phyloP scores from a whole-genome alignment of 73 alveolate species.

The Tetrahymena elliotti region DNA sequence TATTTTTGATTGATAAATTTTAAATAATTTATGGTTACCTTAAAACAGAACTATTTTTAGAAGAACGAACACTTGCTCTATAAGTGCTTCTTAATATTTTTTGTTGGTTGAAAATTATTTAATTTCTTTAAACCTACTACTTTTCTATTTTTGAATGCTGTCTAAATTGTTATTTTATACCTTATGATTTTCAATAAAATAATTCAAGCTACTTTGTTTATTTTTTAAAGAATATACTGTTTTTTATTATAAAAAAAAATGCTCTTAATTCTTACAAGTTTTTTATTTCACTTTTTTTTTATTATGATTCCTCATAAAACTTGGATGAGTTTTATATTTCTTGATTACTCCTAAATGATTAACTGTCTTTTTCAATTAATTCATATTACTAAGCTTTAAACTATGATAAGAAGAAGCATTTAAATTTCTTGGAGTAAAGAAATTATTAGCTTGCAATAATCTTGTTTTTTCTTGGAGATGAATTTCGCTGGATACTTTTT shows the following conservation, averaged over 20 bases:
- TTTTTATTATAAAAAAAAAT: too few relatives aligned
- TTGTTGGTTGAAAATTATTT: background rate
- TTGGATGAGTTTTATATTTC: too few relatives aligned
- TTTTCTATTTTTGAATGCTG: too few relatives aligned
- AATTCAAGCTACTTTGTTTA: background rate
- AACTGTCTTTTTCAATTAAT: background rate
- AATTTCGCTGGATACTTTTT: background rate
- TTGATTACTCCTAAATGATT: background rate
- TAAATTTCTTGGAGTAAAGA: background rate
- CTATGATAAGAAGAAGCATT: background rate
- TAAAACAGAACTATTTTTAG: background rate
- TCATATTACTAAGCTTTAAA: background rate
- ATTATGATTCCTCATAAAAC: background rate
- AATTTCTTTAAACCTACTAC: background rate
- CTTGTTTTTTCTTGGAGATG: background rate
- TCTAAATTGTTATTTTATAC: too few relatives aligned
- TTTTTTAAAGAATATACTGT: background rate
- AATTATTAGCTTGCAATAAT: background rate
- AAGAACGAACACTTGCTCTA: background rate
- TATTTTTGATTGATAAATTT: too few relatives aligned
- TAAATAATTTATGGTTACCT: too few relatives aligned
- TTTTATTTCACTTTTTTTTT: background rate
- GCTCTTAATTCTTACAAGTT: background rate
- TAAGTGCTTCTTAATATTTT: background rate
- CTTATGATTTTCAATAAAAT: background rate